A percentile compares a stretch with the other conserved stretches of the same genome.
These are phyloP conservation scores for Cladophialophora psammophila DNA, from an alignment of 2,329 filamentous ascomycete genomes.

Conservation along the genomic window DNA sequence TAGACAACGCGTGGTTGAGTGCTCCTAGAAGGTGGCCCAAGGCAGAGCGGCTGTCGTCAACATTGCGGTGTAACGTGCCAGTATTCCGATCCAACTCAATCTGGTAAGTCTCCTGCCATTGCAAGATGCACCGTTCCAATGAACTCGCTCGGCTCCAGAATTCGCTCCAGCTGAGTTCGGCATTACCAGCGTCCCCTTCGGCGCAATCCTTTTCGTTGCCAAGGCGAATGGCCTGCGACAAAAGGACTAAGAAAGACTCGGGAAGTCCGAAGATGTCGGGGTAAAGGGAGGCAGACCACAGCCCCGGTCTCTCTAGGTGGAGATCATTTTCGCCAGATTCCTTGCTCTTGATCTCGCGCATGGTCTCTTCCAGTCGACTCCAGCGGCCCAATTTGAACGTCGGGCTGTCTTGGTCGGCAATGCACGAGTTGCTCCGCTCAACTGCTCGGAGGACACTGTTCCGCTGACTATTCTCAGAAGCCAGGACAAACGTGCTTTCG, in stretches of 20 bases:
- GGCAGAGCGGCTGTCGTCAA: constrained; percentile 29
- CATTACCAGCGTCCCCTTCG: constrained; percentile 22
- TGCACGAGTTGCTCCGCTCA: constrained; percentile 14
- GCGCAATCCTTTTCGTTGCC: constrained; percentile 54
- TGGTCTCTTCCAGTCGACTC: constrained; percentile 45
- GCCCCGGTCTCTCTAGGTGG: constrained; percentile 52
- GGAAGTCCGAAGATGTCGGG: constrained; percentile 57
- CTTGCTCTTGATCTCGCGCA: constrained; percentile 45
- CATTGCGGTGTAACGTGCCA: too few species aligned
- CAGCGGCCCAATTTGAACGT: constrained; percentile 45
- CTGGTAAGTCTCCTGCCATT: constrained; percentile 27
- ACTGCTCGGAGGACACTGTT: constrained; percentile 20
- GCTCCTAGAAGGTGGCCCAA: constrained; percentile 47
- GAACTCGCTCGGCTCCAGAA: constrained; percentile 46
- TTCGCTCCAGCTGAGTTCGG: constrained; percentile 41
- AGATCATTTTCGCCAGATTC: constrained; percentile 56
- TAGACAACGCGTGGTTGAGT: constrained; percentile 53
- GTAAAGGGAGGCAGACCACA: constrained; percentile 53
- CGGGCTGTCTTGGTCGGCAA: constrained; percentile 41
- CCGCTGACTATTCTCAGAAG: constrained; percentile 14
- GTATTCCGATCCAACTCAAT: background rate
- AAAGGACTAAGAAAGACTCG: constrained; percentile 51
- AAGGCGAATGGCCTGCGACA: constrained; percentile 54
- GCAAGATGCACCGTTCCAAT: constrained; percentile 46
- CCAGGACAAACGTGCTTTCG: constrained; percentile 51